Conservation (phyloP, 2,329 filamentous ascomycete genomes). For the Xylaria polymorpha region DNA sequence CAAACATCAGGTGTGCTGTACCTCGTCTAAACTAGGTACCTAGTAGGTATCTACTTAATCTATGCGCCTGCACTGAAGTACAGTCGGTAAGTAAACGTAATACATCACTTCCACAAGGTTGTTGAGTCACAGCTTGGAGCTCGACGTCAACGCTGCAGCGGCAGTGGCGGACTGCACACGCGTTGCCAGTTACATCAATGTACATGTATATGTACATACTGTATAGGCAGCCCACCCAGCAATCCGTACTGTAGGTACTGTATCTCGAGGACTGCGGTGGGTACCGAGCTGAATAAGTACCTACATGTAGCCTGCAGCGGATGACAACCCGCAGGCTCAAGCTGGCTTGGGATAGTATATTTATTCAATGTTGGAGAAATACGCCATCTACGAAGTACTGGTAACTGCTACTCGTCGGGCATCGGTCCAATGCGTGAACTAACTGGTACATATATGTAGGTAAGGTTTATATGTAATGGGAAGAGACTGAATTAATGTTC, state of each 20-base stretch:
- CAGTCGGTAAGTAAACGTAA: neutral
- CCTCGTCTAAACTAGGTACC: conserved; percentile 5
- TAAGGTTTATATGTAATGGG: neutral
- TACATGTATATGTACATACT: neutral
- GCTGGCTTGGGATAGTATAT: neutral
- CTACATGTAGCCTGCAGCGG: neutral
- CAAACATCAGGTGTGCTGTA: conserved; percentile 8
- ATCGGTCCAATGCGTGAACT: neutral
- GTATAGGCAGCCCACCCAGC: neutral
- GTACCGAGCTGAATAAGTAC: conserved; percentile 32
- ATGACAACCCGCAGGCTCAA: neutral
- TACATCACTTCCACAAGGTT: neutral
- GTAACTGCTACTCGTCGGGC: neutral
- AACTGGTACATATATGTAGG: no score
- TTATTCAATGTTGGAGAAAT: no score
- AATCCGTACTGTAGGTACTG: conserved; percentile 9
- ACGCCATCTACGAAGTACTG: neutral
- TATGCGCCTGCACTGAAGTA: neutral
- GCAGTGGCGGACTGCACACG: conserved; percentile 30
- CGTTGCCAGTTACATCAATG: neutral
- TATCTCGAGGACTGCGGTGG: conserved; percentile 17
- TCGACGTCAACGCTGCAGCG: conserved; percentile 28
- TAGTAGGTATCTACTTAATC: no score
- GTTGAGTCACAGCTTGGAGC: conserved; percentile 34
- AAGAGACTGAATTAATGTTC: neutral